These are phyloP conservation scores for Diplotaxis tenuifolia DNA, from an alignment of 345 rosid genomes.

Conservation along the genomic window DNA sequence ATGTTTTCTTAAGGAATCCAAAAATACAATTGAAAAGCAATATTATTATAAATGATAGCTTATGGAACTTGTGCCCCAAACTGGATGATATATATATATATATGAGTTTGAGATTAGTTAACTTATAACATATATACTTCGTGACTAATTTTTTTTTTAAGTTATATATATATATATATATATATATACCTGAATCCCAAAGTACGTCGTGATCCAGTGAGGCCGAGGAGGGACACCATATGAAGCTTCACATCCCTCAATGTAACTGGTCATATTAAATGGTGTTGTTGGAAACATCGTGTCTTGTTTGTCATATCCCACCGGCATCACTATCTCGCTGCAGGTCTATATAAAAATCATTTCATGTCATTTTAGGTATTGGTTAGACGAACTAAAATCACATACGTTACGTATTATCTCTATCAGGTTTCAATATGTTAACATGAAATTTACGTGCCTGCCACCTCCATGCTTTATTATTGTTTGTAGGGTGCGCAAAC, in stretches of 20 bases:
- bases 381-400: not conserved
- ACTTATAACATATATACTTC: not conserved
- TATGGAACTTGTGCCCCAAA: not conserved
- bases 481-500: slow-evolving; percentile 17
- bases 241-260: slow-evolving; percentile 37
- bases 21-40: not conserved
- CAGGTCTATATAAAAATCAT: slow-evolving; percentile 41
- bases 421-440: not conserved
- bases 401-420: not conserved
- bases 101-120: not conserved
- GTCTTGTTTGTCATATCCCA: slow-evolving; percentile 45
- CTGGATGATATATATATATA: not conserved
- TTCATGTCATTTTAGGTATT: not conserved
- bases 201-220: slow-evolving; percentile 69
- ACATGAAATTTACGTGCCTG: slow-evolving; percentile 30
- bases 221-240: slow-evolving; percentile 65
- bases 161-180: not conserved
- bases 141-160: not conserved
- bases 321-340: slow-evolving; percentile 66
- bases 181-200: slow-evolving; percentile 36
- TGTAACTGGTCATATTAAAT: slow-evolving; percentile 44
- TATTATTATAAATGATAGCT: not conserved
- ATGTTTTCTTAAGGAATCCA: not conserved
- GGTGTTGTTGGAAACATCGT: slow-evolving; percentile 61
- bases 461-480: slow-evolving; percentile 43